These are phyloP conservation scores for Amanita pallidorosea DNA, from an alignment of 768 basidiomycete genomes.

Conservation along the genomic window DNA sequence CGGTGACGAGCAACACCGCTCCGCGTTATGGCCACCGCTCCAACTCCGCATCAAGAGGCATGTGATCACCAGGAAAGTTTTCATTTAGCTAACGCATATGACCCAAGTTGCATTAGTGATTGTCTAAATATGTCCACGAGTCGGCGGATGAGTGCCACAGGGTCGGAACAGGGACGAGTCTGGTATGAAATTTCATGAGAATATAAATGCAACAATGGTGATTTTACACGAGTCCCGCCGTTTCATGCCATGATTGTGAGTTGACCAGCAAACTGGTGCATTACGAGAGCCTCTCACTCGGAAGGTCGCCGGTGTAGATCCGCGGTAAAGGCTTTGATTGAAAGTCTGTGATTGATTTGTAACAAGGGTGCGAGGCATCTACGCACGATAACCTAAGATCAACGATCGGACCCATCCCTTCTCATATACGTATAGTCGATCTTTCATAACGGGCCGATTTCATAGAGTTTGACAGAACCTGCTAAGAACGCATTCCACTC, in stretches of 20 bases:
- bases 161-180: neutral
- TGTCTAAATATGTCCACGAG: slow-evolving; percentile 1
- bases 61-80: neutral
- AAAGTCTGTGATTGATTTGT: neutral
- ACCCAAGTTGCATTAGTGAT: slow-evolving; percentile 1
- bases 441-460: slow-evolving; percentile 3
- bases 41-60: neutral
- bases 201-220: neutral
- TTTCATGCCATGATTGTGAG: neutral
- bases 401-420: slow-evolving; percentile 1
- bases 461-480: slow-evolving; percentile 4
- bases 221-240: neutral
- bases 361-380: neutral
- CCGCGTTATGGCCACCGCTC: neutral
- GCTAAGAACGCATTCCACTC: neutral
- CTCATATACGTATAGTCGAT: slow-evolving; percentile 2
- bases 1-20: neutral
- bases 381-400: neutral
- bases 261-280: neutral
- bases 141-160: neutral
- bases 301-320: neutral
- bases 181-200: neutral
- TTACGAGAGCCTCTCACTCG: neutral
- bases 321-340: neutral
- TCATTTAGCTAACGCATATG: neutral